These are phyloP conservation scores for Chrysoporthe puriensis DNA, from an alignment of 2,329 filamentous ascomycete species.

Conservation along the genomic window DNA sequence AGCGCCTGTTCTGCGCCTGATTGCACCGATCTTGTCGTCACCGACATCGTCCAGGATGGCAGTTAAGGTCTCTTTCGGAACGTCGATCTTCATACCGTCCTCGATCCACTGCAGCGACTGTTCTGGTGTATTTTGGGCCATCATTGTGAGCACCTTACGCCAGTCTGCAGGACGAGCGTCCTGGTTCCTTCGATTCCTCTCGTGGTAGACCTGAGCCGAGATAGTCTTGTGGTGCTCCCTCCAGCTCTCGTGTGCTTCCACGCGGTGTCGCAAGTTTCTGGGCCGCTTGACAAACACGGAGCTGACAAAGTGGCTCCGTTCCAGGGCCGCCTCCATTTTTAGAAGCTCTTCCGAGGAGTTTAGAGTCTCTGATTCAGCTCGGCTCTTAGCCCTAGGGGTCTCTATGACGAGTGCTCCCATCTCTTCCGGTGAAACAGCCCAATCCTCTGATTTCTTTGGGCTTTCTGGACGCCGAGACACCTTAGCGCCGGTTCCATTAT, in stretches of 20 bases:
- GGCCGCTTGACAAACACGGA: conserved; percentile 38
- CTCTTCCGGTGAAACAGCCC: not conserved
- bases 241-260: conserved; percentile 32
- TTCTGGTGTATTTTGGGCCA: conserved; percentile 42
- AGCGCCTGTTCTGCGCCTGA: conserved; percentile 35
- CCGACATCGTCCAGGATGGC: conserved; percentile 24
- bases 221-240: conserved; percentile 34
- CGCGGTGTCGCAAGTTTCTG: conserved; percentile 30
- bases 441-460: not conserved
- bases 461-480: not conserved
- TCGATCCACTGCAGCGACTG: conserved; percentile 21
- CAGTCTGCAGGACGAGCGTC: conserved; percentile 39
- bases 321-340: conserved; percentile 11
- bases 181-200: conserved; percentile 36
- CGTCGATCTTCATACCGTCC: conserved; percentile 34
- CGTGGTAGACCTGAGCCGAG: conserved; percentile 43
- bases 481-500: not conserved
- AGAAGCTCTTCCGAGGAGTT: conserved; percentile 1
- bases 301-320: conserved; percentile 23
- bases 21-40: conserved; percentile 35
- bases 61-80: conserved; percentile 31
- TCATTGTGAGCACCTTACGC: conserved; percentile 43
- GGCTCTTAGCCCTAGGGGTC: not conserved
- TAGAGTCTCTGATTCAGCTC: not conserved
- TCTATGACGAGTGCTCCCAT: not conserved